Conservation (phyloP, 495 filamentous ascomycete genomes). For the Penicillium malachiteum region DNA sequence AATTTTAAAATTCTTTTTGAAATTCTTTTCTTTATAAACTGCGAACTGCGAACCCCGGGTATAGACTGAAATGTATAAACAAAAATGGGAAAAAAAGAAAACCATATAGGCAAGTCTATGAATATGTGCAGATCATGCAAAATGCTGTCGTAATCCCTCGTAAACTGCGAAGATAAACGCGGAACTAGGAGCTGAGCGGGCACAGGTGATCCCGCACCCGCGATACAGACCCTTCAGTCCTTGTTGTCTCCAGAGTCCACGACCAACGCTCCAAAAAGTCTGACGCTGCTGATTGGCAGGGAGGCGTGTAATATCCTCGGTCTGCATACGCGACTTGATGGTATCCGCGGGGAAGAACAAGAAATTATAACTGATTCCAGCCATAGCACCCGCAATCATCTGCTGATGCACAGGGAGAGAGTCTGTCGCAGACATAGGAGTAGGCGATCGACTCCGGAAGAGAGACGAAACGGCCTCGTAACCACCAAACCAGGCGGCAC, state of each 20-base stretch:
- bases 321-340: constrained; percentile 95
- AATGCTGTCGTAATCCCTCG: constrained; percentile 72
- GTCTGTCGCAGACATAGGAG: constrained; percentile 8
- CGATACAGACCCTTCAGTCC: constrained; percentile 85
- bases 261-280: constrained; percentile 69
- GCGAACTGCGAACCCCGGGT: too few relatives aligned
- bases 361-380: constrained; percentile 94
- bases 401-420: constrained; percentile 66
- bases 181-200: constrained; percentile 85
- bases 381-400: constrained; percentile 82
- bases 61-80: too few relatives aligned
- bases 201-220: constrained; percentile 91
- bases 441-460: constrained; percentile 49
- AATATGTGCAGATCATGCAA: constrained; percentile 28
- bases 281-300: constrained; percentile 37
- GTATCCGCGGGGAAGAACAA: constrained; percentile 96
- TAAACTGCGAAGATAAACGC: constrained; percentile 96
- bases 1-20: too few relatives aligned
- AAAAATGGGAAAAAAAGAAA: too few relatives aligned
- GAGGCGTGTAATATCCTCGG: constrained; percentile 60
- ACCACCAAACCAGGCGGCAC: constrained; percentile 91
- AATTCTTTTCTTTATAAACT: too few relatives aligned
- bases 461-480: constrained; percentile 77
- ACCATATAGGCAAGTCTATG: too few relatives aligned
- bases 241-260: constrained; percentile 72